Percentiles rank a stretch among this genome's conserved stretches.
These are phyloP conservation scores for Citropsis articulata DNA, from an alignment of 345 rosid species.

Conservation along the genomic window DNA sequence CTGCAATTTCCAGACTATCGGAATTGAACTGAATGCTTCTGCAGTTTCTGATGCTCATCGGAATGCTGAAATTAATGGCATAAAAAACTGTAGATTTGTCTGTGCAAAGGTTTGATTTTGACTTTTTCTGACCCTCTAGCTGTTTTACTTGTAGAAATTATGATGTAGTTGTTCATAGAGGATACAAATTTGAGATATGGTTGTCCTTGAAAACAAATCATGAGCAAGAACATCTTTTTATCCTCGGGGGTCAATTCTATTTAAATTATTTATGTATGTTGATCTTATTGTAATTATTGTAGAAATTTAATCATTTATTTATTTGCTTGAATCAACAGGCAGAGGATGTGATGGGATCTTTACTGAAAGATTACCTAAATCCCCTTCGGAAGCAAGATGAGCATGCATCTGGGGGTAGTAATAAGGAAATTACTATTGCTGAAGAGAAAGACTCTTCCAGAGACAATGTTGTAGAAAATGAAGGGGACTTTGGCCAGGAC, in stretches of 20 bases:
- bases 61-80: slow-evolving; percentile 88
- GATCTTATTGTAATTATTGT: background rate
- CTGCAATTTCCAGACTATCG: slow-evolving; percentile 60
- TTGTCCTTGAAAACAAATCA: background rate
- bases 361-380: slow-evolving; percentile 65
- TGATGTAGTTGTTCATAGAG: background rate
- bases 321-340: slow-evolving; percentile 48
- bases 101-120: slow-evolving; percentile 69
- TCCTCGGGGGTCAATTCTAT: background rate
- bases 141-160: background rate
- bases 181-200: background rate
- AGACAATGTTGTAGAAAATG: slow-evolving; percentile 18
- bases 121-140: background rate
- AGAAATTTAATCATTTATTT: slow-evolving; percentile 5
- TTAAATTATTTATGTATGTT: background rate
- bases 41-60: slow-evolving; percentile 87
- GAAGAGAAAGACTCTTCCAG: slow-evolving; percentile 31
- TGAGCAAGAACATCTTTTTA: background rate
- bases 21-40: slow-evolving; percentile 97
- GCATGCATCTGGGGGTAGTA: slow-evolving; percentile 25
- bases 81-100: slow-evolving; percentile 81
- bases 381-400: slow-evolving; percentile 40
- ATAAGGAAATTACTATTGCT: slow-evolving; percentile 23
- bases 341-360: slow-evolving; percentile 84
- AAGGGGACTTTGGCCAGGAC: slow-evolving; percentile 32